Evolutionary conservation across 768 basidiomycete species (phyloP), one percentile per base, ranked within the genome.

Genomic region (Pisolithus microcarpus): DNA sequence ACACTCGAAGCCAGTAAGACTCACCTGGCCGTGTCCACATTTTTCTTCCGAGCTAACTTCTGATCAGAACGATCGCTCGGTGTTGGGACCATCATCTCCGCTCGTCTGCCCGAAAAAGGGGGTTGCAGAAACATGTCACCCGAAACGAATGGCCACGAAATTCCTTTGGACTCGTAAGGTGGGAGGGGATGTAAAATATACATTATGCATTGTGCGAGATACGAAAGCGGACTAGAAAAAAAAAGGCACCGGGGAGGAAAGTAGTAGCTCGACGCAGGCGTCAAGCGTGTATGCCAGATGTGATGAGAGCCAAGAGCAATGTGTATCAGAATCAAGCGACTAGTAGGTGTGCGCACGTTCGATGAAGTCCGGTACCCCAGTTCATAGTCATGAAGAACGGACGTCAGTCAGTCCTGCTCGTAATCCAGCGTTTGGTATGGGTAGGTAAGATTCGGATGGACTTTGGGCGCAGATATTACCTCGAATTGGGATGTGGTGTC

Each of bases 401-500:
- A n/a, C 43, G 16, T 10, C 30, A n/a, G 39, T 40, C n/a, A 13
- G 19, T 23, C 13, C 47, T 64, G 60, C 47, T 69, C 65, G 49
- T 77, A 73, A 59, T 81, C 78, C 50, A 78, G 62, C 24, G 65
- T 69, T 64, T 77, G 72, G 59, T 82, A 82, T 19, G 84, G 82
- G 61, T 82, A 82, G 53, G 75, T 70, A 54, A 83, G 71, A 57
- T 62, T 71, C 56, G 57, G 57, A 51, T 54, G 66, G 63, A 58
- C 69, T 68, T 66, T 75, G 75, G 38, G 82, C 19, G 58, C 73
- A 21, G 79, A 75, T 28, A 84, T 75, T 36, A 83, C 75, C 66
- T 86, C 85, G 59, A 84, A 85, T 59, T 84, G 81, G 15, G 81
- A 79, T 13, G 70, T 72, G 34, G 11, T 34, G 58, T 87, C 84